Evolutionary conservation across 2,329 filamentous ascomycete genomes (phyloP), one percentile per base, ranked within the genome.

Genomic region (Teratosphaeria epicoccoides): DNA sequence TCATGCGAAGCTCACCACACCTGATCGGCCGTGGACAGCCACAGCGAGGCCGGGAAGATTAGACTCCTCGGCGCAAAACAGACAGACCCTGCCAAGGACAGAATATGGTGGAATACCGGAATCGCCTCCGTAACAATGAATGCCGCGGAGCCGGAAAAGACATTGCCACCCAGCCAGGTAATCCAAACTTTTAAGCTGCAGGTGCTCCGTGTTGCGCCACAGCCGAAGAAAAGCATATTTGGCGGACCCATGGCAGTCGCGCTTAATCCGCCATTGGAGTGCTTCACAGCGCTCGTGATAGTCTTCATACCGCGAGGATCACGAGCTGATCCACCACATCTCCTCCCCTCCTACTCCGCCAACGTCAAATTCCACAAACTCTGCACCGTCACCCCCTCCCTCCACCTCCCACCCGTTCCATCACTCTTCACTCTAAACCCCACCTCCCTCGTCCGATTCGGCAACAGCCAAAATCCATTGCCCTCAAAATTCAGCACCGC

Each of bases 171-270:
- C 0, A 79, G 59, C 76, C 76, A 80, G 1, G 71, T 73, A 0
- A 59, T 62, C 76, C 75, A 78, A 22, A 0, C 72, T 74, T 63
- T 77, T 77, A 14, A 66, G 61, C 58, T 76, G 73, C 1, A 79
- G 65, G 24, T 79, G 76, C 3, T 54, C 60, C 1, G 75, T 73
- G 55, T 75, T 69, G 12, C 76, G 68, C 12, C 79, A 66, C n/a
- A 77, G 69, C 3, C 77, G 72, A 22, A 80, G 76, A 57, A 79
- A 79, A 47, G 78, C 61, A 57, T 77, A 76, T 59, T 80, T 79
- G 2, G 75, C 72, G 2, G 71, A n/a, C n/a, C 72, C 10, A 77
- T 58, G 60, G 43, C n/a, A n/a, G n/a, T n/a, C n/a, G n/a, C n/a
- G n/a, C n/a, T n/a, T n/a, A n/a, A n/a, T n/a, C n/a, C n/a, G n/a